Evolutionary conservation across 2,329 filamentous ascomycete species (phyloP), one percentile per base, ranked within the genome.

Genomic region (Sarocladiaceae sp.): DNA sequence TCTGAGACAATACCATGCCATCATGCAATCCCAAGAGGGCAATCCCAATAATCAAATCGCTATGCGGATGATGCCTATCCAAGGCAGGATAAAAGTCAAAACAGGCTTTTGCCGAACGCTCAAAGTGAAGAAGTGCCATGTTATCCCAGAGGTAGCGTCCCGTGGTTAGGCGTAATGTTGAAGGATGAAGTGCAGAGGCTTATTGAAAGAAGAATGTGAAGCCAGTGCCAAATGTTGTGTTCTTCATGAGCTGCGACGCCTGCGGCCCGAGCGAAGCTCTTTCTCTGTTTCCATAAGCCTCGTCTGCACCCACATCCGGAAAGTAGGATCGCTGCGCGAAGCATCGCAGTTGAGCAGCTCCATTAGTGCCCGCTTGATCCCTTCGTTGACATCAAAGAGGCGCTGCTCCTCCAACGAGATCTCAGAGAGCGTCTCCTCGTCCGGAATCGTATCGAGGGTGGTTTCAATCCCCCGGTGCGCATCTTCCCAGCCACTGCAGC

Each of bases 271-370:
- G 24, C 76, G 69, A 45, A 80, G 60, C 52, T 80, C 75, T 53
- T 73, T 72, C 54, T 81, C 76, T 16, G 76, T 78, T 52, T 80
- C 74, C 71, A 82, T 72, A 20, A 82, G 63, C 12, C 76, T 65
- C 16, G 70, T 67, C 58, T 80, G 77, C 26, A 80, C 73, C 72
- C 74, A 80, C 48, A 69, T 75, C 39, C 77, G 73, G 55, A 77
- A 72, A 1, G 66, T 63, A 21, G 62, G 60, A 48, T 79, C 73
- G 35, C 58, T 60, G 33, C 75, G 72, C 13, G 78, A 73, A 29
- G 69, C 62, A 19, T 75, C 71, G 59, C 74, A 80, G 61, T 80
- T 82, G 53, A 82, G 69, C 12, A 82, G 68, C 57, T 80, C 76
- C 5, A 76, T 82, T 52, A 82, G 56, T 2, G 75, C 72, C 24